Conservation (phyloP, 768 basidiomycete species). For the Rhodotorula toruloides region DNA sequence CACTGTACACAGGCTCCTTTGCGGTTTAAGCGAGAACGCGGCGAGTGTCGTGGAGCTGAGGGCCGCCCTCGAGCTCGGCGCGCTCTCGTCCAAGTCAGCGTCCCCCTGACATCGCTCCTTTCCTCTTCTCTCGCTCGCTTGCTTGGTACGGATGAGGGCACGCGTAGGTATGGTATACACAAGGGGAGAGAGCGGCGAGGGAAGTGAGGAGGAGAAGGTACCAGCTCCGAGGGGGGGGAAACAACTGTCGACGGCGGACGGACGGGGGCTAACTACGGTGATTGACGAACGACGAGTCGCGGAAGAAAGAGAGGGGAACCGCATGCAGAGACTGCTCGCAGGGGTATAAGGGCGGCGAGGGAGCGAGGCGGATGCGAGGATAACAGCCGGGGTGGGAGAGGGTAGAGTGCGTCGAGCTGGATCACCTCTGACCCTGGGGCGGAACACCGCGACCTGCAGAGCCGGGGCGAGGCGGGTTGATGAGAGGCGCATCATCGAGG, state of each 20-base stretch:
- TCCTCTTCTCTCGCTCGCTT: not conserved
- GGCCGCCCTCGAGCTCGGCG: not conserved
- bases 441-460: constrained; percentile 10
- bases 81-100: not conserved
- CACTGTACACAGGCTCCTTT: not conserved
- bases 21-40: not conserved
- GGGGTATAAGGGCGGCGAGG: not conserved
- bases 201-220: not conserved
- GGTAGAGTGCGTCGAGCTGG: no score
- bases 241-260: no score
- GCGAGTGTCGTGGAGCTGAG: not conserved
- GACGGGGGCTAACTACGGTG: no score
- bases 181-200: not conserved
- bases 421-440: not conserved
- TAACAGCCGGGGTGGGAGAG: not conserved
- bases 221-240: not conserved
- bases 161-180: not conserved
- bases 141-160: not conserved
- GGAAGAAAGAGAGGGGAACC: not conserved
- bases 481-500: constrained; percentile 34
- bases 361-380: not conserved
- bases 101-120: not conserved
- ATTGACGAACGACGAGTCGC: not conserved
- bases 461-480: not conserved
- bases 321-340: not conserved